phyloP scores from a whole-genome alignment of 2,329 filamentous ascomycete genomes.

The Phyllachora maydis region DNA sequence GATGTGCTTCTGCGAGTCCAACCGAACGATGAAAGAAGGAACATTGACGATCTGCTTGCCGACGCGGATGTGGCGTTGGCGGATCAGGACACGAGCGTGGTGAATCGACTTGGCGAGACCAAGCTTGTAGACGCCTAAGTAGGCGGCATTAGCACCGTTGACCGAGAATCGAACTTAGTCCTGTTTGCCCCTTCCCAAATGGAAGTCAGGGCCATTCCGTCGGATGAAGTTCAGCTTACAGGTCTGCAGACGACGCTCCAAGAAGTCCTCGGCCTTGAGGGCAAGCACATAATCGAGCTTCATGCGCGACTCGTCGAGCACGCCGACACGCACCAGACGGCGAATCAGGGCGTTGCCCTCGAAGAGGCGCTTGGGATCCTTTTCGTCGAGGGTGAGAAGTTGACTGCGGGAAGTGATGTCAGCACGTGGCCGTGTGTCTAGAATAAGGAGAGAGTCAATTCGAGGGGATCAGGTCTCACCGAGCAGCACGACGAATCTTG shows the following conservation, averaged over 20 bases:
- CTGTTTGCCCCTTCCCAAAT: too few relatives aligned
- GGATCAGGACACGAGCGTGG: constrained; percentile 98
- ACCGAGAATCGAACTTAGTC: too few relatives aligned
- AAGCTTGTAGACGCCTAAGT: constrained; percentile 99
- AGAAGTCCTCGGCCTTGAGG: constrained; percentile 98
- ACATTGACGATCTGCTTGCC: constrained; percentile 99
- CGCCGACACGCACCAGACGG: constrained; percentile 98
- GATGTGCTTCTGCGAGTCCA: constrained; percentile 99
- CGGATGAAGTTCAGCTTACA: too few relatives aligned
- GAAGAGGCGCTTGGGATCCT: constrained; percentile 99
- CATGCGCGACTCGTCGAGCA: constrained; percentile 99
- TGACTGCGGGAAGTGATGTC: constrained; percentile 39
- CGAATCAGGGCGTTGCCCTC: constrained; percentile 99
- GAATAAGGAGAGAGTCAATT: too few relatives aligned
- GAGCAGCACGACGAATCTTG: constrained; percentile 99
- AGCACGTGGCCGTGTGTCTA: too few relatives aligned
- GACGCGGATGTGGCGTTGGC: constrained; percentile 98
- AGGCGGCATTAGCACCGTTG: too few relatives aligned
- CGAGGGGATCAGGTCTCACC: constrained; percentile 35
- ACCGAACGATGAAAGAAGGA: constrained; percentile 96
- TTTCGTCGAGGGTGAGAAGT: constrained; percentile 98
- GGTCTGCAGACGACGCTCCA: constrained; percentile 98
- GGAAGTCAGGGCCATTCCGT: too few relatives aligned
- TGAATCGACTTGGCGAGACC: constrained; percentile 99
- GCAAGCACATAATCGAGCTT: constrained; percentile 99